phyloP scores from a whole-genome alignment of 1,284 basidiomycete genomes.

The Ganoderma lingzhi region DNA sequence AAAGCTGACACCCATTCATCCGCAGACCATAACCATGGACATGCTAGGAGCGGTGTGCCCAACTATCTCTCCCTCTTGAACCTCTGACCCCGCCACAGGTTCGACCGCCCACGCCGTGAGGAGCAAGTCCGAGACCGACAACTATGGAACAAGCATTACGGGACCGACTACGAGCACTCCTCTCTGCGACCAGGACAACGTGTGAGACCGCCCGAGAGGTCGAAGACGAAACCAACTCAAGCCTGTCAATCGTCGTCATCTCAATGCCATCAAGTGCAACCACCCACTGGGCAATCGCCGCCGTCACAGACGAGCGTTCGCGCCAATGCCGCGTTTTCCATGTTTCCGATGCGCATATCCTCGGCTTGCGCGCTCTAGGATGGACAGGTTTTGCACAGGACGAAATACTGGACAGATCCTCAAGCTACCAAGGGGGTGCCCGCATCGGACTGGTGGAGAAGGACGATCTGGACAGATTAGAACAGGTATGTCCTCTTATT shows the following conservation, averaged over 20 bases:
- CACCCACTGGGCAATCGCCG: constrained; percentile 6
- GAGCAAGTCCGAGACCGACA: too few species aligned
- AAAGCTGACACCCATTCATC: too few species aligned
- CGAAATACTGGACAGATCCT: neutral
- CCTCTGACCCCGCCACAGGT: too few species aligned
- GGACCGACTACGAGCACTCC: neutral
- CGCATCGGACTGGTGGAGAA: neutral
- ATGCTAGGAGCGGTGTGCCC: too few species aligned
- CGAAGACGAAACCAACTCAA: neutral
- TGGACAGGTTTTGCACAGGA: neutral
- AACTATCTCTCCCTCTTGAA: too few species aligned
- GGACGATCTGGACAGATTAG: neutral
- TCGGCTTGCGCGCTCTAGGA: neutral
- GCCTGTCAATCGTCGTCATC: neutral
- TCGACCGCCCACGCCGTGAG: too few species aligned
- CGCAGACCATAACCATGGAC: too few species aligned
- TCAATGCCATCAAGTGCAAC: neutral
- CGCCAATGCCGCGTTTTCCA: constrained; percentile 9
- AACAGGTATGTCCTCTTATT: neutral
- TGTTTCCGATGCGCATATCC: neutral
- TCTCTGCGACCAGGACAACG: neutral
- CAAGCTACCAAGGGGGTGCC: neutral
- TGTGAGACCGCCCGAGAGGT: neutral
- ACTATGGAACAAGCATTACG: neutral
- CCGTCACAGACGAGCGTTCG: constrained; percentile 7